phyloP scores from a whole-genome alignment of 768 basidiomycete genomes.

The Tulasnella sp. region DNA sequence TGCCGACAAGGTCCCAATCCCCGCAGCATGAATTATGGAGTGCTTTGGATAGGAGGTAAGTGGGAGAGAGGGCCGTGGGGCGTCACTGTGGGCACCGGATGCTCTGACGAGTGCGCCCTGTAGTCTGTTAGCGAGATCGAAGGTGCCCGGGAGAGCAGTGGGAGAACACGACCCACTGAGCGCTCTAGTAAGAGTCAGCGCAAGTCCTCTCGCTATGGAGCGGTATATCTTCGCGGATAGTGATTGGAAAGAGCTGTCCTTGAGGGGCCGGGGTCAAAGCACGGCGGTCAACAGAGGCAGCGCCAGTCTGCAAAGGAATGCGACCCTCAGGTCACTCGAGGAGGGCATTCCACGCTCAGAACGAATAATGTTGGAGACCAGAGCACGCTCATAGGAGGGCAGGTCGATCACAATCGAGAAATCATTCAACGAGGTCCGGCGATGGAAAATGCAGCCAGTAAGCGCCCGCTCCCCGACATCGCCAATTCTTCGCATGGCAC shows the following conservation, averaged over 20 bases:
- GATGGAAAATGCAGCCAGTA: not conserved
- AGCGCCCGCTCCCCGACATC: conserved; percentile 16
- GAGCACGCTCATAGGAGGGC: not conserved
- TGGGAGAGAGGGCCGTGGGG: not conserved
- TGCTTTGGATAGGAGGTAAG: not conserved
- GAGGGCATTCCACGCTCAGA: not conserved
- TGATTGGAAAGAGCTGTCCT: not conserved
- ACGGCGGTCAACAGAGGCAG: not conserved
- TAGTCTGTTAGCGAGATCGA: not conserved
- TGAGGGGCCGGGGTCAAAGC: not conserved
- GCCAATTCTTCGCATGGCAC: not conserved
- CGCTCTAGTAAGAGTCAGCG: not conserved
- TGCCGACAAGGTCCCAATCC: not conserved
- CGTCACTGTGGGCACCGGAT: not conserved
- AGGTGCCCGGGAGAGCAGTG: not conserved
- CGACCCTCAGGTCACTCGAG: not conserved
- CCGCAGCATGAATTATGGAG: not conserved
- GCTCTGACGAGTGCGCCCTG: not conserved
- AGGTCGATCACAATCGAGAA: not conserved
- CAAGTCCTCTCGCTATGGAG: not conserved
- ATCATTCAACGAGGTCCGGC: conserved; percentile 1
- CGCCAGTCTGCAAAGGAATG: not conserved
- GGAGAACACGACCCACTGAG: not conserved
- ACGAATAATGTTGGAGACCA: not conserved
- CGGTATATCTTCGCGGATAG: no score